A percentile compares a stretch with the other conserved stretches of the same genome.
phyloP scores from a whole-genome alignment of 2,329 filamentous ascomycete genomes.

The Nemania diffusa region DNA sequence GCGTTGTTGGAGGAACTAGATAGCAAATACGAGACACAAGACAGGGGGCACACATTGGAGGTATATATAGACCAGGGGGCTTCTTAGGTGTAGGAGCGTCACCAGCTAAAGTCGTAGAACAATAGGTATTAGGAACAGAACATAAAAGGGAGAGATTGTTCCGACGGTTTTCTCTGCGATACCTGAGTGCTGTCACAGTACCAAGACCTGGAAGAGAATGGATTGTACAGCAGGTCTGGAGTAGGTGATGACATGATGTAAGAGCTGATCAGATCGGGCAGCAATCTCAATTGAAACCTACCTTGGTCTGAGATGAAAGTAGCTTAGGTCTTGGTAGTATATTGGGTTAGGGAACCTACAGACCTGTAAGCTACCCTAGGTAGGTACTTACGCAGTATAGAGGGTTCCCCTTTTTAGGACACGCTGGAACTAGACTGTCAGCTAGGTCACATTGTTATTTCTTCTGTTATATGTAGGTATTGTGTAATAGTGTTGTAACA shows the following conservation, averaged over 20 bases:
- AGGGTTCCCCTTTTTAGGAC: too few relatives aligned
- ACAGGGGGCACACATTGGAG: not conserved
- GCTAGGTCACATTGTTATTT: too few relatives aligned
- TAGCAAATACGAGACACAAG: not conserved
- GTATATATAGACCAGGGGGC: too few relatives aligned
- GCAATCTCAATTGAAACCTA: not conserved
- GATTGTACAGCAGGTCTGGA: not conserved
- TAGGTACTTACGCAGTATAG: too few relatives aligned
- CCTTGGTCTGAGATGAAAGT: not conserved
- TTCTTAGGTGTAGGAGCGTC: slow-evolving; percentile 14
- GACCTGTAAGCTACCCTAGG: too few relatives aligned
- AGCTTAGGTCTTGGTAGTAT: not conserved
- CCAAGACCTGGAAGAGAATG: not conserved
- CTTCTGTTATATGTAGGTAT: too few relatives aligned
- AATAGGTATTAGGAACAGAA: not conserved
- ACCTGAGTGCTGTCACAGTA: not conserved
- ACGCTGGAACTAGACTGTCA: too few relatives aligned
- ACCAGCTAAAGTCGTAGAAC: slow-evolving; percentile 8
- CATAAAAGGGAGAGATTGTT: slow-evolving; percentile 21
- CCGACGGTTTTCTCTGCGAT: slow-evolving; percentile 10
- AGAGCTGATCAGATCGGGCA: not conserved
- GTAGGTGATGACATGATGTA: slow-evolving; percentile 7
- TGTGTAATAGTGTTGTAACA: too few relatives aligned
- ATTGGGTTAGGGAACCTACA: too few relatives aligned
- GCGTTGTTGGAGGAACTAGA: not conserved